Evolutionary conservation across 2,329 filamentous ascomycete genomes (phyloP).

Genomic region (Sphaerulina musiva): DNA sequence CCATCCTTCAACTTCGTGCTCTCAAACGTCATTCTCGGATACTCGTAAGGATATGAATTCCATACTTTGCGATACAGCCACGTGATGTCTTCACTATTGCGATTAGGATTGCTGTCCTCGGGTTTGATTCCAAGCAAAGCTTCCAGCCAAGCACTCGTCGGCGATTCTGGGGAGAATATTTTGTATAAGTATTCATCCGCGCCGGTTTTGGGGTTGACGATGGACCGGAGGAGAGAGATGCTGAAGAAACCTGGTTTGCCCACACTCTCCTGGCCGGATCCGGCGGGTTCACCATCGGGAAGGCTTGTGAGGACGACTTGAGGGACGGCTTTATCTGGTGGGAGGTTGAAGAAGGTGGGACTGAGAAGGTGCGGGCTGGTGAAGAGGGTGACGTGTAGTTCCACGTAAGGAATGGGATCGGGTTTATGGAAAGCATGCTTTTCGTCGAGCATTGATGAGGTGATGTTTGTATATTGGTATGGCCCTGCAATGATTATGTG

Average conservation of each 20-base stretch:
- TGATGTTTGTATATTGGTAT: conserved; percentile 49
- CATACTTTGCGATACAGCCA: conserved; percentile 76
- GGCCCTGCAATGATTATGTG: conserved; percentile 72
- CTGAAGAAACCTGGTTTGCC: conserved; percentile 79
- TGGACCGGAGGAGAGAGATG: conserved; percentile 64
- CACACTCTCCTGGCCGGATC: conserved; percentile 49
- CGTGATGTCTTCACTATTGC: conserved; percentile 48
- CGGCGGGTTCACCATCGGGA: conserved; percentile 50
- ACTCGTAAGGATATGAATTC: conserved; percentile 76
- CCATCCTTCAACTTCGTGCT: conserved; percentile 62
- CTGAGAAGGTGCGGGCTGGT: conserved; percentile 68
- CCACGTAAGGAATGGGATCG: conserved; percentile 76
- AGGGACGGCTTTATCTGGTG: conserved; percentile 54
- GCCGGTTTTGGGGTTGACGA: conserved; percentile 46
- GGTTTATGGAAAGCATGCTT: conserved; percentile 42
- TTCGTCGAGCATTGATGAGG: not conserved
- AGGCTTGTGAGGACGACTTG: conserved; percentile 79
- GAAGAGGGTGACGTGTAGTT: conserved; percentile 84
- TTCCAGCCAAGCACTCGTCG: conserved; percentile 44
- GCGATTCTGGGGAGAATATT: conserved; percentile 53
- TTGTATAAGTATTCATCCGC: conserved; percentile 56
- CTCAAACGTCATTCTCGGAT: conserved; percentile 83
- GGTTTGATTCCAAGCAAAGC: conserved; percentile 40
- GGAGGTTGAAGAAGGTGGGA: conserved; percentile 64
- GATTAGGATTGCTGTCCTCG: conserved; percentile 22